These are phyloP conservation scores for Bruguiera parviflora DNA, from an alignment of 345 rosid species.

Conservation along the genomic window DNA sequence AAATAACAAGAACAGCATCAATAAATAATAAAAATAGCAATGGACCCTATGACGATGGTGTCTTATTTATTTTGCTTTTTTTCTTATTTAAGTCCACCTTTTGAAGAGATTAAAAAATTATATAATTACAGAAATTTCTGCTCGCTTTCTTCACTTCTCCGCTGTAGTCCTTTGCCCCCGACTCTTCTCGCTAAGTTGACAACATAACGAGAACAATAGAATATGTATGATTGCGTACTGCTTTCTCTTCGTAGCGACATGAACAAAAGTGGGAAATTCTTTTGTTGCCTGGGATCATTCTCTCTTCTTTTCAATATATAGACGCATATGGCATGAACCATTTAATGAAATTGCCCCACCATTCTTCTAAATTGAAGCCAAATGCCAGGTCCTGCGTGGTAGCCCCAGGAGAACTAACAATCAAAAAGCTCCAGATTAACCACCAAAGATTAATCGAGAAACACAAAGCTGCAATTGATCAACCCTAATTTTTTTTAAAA, in stretches of 20 bases:
- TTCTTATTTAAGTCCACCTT: background rate
- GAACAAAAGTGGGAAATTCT: background rate
- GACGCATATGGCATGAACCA: slow-evolving; percentile 1
- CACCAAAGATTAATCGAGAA: no score
- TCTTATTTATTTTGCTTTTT: no score
- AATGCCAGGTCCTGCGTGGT: background rate
- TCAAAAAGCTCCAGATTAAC: no score
- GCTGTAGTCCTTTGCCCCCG: background rate
- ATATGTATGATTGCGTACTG: background rate
- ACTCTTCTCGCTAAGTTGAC: background rate
- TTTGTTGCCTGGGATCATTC: background rate
- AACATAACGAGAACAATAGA: background rate
- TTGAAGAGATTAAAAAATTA: background rate
- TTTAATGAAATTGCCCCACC: background rate
- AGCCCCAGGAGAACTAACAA: no score
- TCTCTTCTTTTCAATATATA: background rate
- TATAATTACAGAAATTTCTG: background rate
- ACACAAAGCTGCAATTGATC: no score
- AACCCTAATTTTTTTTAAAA: no score
- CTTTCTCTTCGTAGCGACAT: background rate
- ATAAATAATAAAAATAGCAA: no score
- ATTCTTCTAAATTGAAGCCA: slow-evolving; percentile 3
- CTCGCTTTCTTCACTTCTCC: no score
- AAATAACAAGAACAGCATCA: no score
- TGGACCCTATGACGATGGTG: no score